Base-by-base conservation (phyloP, 2,329 filamentous ascomycete species). In the Dryadomyces sulphureus region DNA sequence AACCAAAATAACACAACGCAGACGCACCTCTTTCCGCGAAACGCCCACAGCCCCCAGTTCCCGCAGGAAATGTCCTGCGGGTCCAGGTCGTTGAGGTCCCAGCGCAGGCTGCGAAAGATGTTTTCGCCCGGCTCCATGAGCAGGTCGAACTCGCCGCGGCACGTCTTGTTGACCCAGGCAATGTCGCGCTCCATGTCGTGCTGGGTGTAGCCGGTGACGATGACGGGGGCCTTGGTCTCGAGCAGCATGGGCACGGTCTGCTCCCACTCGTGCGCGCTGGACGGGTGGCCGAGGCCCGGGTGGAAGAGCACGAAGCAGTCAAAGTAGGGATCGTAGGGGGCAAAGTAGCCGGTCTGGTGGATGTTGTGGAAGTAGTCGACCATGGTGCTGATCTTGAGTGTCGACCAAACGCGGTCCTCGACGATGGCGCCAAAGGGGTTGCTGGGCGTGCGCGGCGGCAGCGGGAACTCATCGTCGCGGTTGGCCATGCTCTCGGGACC, bases 291-390 rank as follows among this genome's bases (percentile, higher is more conserved):
- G 17, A 98, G 74, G 8, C 93, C 93, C 0, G 93, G 93, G 59
- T 98, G 93, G 72, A 96, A 98, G 44, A 95, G 75, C 57, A 98
- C 80, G 59, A 98, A 94, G 63, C 85, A 92, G 68, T 98, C 92
- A 62, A 98, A 94, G 67, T 98, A 98, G 1, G 92, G 92, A 60
- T 98, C 92, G 60, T 93, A 95, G 0, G 93, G 92, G 48, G 84
- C 79, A 66, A 96, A 98, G 59, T 89, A 76, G 41, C 87, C 83
- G 0, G 90, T 84, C 60, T 88, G 79, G 66, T 98, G 90, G 55
- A 98, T 77, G 2, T 86, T 96, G 64, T 98, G 90, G 68, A 93
- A 98, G 67, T 98, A 95, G 56, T 98, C 92, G 44, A 96, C 90
- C 57, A 89, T 94, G 0, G 93, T 98, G 61, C 83, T 92, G 58